Conservation (phyloP, 208 protist genomes). For the Leishmania arabica region DNA sequence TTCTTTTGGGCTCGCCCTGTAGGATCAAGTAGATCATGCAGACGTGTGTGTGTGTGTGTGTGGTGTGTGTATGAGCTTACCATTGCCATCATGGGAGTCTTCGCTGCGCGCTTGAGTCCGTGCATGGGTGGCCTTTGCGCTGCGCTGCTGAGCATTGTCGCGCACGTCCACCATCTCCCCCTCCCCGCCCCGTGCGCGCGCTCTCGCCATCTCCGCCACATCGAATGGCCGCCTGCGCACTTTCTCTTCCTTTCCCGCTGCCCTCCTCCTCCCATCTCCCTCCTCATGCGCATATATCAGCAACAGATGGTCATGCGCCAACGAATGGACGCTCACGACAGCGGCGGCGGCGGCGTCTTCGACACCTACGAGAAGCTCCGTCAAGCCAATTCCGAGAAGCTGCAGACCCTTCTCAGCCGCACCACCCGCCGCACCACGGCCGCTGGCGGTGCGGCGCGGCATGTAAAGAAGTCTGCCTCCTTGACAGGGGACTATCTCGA, state of each 20-base stretch:
- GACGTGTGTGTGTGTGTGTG: background rate
- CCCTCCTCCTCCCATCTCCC: background rate
- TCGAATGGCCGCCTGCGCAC: background rate
- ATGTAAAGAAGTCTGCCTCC: conserved; percentile 19
- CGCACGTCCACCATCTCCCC: background rate
- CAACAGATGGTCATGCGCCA: conserved; percentile 6
- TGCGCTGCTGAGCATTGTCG: background rate
- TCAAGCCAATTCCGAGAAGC: conserved; percentile 27
- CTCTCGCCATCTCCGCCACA: background rate
- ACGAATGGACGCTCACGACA: conserved; percentile 13
- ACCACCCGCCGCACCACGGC: conserved; percentile 15
- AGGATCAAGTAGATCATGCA: background rate
- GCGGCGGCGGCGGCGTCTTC: conserved; percentile 14
- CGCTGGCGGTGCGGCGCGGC: background rate
- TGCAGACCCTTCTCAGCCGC: conserved; percentile 18
- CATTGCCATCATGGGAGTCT: background rate
- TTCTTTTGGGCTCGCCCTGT: background rate
- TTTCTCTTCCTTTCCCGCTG: background rate
- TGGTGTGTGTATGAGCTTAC: background rate
- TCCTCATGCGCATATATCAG: background rate
- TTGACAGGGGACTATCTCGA: conserved; percentile 43
- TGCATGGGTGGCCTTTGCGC: background rate
- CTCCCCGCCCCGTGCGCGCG: background rate
- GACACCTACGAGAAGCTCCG: conserved; percentile 19
- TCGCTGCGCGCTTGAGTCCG: background rate